Evolutionary conservation across 2,329 filamentous ascomycete genomes (phyloP).

Genomic region (Aspergillus proliferans): DNA sequence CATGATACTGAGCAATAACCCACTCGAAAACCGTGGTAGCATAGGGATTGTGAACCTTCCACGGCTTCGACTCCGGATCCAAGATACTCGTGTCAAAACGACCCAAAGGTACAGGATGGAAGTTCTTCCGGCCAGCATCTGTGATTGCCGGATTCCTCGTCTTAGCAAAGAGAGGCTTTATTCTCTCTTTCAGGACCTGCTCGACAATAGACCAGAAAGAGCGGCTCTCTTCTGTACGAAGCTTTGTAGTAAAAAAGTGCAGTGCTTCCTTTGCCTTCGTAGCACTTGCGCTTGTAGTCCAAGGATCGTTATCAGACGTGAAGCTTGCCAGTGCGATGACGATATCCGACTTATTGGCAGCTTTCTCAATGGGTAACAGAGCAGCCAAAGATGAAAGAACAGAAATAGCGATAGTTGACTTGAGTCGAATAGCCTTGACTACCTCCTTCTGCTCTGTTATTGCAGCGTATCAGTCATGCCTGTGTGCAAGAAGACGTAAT

Average conservation of each 20-base stretch:
- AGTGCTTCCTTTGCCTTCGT: slow-evolving; percentile 15
- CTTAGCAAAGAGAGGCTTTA: slow-evolving; percentile 39
- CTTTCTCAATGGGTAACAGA: slow-evolving; percentile 14
- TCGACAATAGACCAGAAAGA: slow-evolving; percentile 14
- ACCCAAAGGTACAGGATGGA: slow-evolving; percentile 31
- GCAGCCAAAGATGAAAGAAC: slow-evolving; percentile 18
- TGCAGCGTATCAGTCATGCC: not conserved
- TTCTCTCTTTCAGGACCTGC: slow-evolving; percentile 17
- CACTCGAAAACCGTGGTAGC: slow-evolving; percentile 30
- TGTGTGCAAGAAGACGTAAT: not conserved
- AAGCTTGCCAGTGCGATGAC: slow-evolving; percentile 29
- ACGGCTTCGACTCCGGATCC: slow-evolving; percentile 33
- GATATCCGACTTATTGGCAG: slow-evolving; percentile 18
- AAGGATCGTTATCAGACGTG: slow-evolving; percentile 26
- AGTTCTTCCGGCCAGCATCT: slow-evolving; percentile 38
- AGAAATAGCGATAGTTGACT: slow-evolving; percentile 24
- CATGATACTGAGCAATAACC: slow-evolving; percentile 32
- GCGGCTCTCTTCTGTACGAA: slow-evolving; percentile 1
- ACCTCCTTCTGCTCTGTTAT: slow-evolving; percentile 13
- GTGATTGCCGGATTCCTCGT: slow-evolving; percentile 39
- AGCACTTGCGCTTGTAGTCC: slow-evolving; percentile 25
- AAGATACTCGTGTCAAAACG: slow-evolving; percentile 31
- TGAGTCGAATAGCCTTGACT: slow-evolving; percentile 20
- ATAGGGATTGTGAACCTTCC: slow-evolving; percentile 33
- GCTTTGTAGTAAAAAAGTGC: slow-evolving; percentile 3